A percentile compares a stretch with the other conserved stretches of the same genome.
phyloP scores from a whole-genome alignment of 352 stramenopile species.

The Phytophthora sojae region DNA sequence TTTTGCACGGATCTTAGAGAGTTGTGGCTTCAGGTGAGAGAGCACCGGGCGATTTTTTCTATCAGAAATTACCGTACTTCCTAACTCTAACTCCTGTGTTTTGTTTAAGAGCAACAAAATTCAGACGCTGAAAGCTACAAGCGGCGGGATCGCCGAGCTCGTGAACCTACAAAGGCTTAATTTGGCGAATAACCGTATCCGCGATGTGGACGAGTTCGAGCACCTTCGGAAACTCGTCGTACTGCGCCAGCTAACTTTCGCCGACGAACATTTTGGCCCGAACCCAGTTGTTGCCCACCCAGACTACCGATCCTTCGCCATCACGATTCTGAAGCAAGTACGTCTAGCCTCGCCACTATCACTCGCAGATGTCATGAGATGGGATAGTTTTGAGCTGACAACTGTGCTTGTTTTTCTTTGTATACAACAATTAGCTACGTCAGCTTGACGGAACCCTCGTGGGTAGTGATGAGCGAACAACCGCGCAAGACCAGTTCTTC shows the following conservation, averaged over 20 bases:
- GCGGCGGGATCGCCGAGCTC: conserved; percentile 61
- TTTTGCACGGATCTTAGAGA: conserved; percentile 78
- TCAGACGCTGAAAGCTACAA: conserved; percentile 40
- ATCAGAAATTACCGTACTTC: too few species aligned
- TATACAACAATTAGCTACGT: conserved; percentile 35
- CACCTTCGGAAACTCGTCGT: conserved; percentile 62
- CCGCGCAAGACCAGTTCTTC: conserved; percentile 58
- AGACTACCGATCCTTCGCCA: conserved; percentile 75
- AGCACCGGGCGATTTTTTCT: neutral
- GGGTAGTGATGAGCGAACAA: conserved; percentile 43
- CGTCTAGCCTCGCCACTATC: neutral
- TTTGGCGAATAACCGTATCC: conserved; percentile 80
- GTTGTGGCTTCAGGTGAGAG: conserved; percentile 77
- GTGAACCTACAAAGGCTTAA: conserved; percentile 77
- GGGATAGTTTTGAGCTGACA: neutral
- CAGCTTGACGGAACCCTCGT: conserved; percentile 61
- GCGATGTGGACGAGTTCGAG: conserved; percentile 74
- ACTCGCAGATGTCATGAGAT: neutral
- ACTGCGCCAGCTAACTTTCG: conserved; percentile 66
- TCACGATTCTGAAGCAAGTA: conserved; percentile 79
- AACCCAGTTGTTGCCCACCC: conserved; percentile 74
- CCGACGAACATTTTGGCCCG: conserved; percentile 86
- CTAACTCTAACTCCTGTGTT: too few species aligned
- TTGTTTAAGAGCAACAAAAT: conserved; percentile 71
- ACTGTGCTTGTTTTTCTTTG: neutral